These are phyloP conservation scores for Ophiosphaerella herpotricha DNA, from an alignment of 2,329 filamentous ascomycete species.

Conservation along the genomic window DNA sequence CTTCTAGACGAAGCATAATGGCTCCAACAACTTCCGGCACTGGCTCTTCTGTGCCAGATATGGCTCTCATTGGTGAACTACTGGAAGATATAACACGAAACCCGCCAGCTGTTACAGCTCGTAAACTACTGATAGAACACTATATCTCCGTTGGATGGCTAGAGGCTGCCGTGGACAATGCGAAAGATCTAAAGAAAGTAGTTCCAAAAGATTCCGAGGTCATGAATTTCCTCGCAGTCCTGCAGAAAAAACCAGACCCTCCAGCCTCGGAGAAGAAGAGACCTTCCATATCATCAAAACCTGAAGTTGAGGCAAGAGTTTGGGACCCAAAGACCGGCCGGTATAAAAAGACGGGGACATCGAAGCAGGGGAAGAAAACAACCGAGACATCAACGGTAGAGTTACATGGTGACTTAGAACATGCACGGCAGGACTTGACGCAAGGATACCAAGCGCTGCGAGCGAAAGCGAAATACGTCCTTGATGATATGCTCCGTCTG, in stretches of 20 bases:
- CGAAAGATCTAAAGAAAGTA: constrained; percentile 29
- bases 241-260: constrained; percentile 30
- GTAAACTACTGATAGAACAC: constrained; percentile 39
- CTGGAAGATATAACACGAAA: constrained; percentile 37
- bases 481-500: constrained; percentile 32
- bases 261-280: constrained; percentile 12
- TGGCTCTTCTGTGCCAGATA: constrained; percentile 35
- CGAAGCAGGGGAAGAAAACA: constrained; percentile 7
- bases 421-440: constrained; percentile 26
- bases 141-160: constrained; percentile 41
- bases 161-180: constrained; percentile 37
- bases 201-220: constrained; percentile 32
- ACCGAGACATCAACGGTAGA: constrained; percentile 3
- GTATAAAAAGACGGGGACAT: constrained; percentile 10
- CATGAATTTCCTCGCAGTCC: constrained; percentile 17
- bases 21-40: constrained; percentile 9
- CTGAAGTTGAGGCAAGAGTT: constrained; percentile 4
- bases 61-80: constrained; percentile 37
- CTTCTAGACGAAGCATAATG: neutral
- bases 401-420: constrained; percentile 23
- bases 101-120: constrained; percentile 32
- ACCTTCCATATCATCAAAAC: neutral
- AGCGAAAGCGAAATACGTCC: constrained; percentile 22
- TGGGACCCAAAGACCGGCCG: constrained; percentile 15
- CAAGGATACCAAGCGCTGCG: constrained; percentile 32